Evolutionary conservation across 805 yeast species (phyloP).

Genomic region (Monosporozyma unispora): DNA sequence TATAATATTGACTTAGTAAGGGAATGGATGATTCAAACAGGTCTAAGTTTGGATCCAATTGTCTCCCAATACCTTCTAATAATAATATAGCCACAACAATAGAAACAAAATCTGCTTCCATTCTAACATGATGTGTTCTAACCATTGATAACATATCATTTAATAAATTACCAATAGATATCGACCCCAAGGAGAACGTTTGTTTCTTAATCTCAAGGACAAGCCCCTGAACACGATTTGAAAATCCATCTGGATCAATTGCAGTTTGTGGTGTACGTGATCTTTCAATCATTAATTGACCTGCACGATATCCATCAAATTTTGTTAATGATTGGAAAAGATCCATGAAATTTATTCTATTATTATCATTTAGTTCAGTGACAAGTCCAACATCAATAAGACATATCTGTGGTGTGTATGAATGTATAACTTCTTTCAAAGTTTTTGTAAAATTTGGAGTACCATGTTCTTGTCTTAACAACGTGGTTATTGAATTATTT

Average conservation of each 20-base stretch:
- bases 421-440: background rate
- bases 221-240: slow-evolving; percentile 74
- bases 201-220: slow-evolving; percentile 74
- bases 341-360: slow-evolving; percentile 80
- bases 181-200: slow-evolving; percentile 86
- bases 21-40: slow-evolving; percentile 90
- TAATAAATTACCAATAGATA: slow-evolving; percentile 83
- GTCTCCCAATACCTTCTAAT: slow-evolving; percentile 92
- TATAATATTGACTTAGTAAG: slow-evolving; percentile 70
- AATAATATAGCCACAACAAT: slow-evolving; percentile 89
- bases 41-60: slow-evolving; percentile 85
- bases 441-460: background rate
- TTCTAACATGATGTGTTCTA: slow-evolving; percentile 84
- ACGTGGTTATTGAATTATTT: slow-evolving; percentile 20
- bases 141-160: slow-evolving; percentile 88
- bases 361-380: slow-evolving; percentile 71
- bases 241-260: slow-evolving; percentile 73
- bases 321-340: slow-evolving; percentile 80
- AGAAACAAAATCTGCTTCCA: slow-evolving; percentile 95
- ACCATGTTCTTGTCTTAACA: slow-evolving; percentile 14
- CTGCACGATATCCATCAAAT: slow-evolving; percentile 91
- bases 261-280: slow-evolving; percentile 93
- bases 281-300: slow-evolving; percentile 90
- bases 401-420: slow-evolving; percentile 60
- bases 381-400: slow-evolving; percentile 90